Conservation (phyloP, 2,329 filamentous ascomycete species). For the Diaporthe citriasiana region DNA sequence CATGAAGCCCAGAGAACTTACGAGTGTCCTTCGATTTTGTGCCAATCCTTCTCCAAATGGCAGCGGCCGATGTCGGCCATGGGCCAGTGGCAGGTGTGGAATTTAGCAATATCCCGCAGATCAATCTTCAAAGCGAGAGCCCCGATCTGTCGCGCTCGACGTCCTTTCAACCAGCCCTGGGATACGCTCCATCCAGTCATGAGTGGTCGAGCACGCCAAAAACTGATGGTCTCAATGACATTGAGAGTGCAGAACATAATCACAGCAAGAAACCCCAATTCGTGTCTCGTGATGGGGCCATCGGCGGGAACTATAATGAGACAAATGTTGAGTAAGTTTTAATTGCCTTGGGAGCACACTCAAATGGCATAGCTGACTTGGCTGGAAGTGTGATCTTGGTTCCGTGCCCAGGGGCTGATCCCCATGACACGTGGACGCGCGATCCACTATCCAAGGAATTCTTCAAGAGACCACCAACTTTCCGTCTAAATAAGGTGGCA, state of each 20-base stretch:
- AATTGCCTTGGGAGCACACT: not conserved
- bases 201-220: not conserved
- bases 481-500: constrained; percentile 45
- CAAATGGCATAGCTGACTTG: not conserved
- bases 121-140: not conserved
- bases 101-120: not conserved
- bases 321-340: constrained; percentile 58
- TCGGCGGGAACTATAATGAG: constrained; percentile 57
- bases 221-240: not conserved
- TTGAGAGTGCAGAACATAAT: too few species aligned
- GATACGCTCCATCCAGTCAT: not conserved
- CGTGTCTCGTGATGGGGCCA: constrained; percentile 49
- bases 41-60: not conserved
- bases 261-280: not conserved
- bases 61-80: not conserved
- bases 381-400: constrained; percentile 57
- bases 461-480: constrained; percentile 50
- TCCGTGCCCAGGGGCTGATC: constrained; percentile 63
- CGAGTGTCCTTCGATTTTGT: too few species aligned
- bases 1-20: not conserved
- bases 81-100: not conserved
- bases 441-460: constrained; percentile 61
- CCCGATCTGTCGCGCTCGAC: not conserved
- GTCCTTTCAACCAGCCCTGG: not conserved
- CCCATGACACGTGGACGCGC: constrained; percentile 63